Conservation (phyloP, 768 basidiomycete genomes). For the Collybia mongolica region DNA sequence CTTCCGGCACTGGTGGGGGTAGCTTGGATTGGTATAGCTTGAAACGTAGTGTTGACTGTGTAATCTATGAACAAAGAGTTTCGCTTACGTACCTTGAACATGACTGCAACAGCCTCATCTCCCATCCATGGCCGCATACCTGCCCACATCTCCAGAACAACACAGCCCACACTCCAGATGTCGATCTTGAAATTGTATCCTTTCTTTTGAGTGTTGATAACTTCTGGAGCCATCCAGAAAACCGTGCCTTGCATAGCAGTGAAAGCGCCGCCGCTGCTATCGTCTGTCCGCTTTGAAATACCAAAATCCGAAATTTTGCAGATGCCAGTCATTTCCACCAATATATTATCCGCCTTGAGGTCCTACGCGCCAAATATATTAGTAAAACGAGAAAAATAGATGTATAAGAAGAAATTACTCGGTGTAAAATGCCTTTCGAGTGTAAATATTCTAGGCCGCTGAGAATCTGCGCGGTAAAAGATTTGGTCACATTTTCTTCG, state of each 20-base stretch:
- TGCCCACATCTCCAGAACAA: slow-evolving; percentile 99
- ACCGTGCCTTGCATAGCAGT: slow-evolving; percentile 98
- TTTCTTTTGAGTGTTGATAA: slow-evolving; percentile 81
- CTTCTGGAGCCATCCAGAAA: slow-evolving; percentile 99
- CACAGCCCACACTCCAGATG: slow-evolving; percentile 98
- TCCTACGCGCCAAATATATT: slow-evolving; percentile 50
- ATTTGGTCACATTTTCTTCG: slow-evolving; percentile 87
- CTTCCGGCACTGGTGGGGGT: slow-evolving; percentile 87
- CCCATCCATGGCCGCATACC: slow-evolving; percentile 94
- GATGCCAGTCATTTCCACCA: slow-evolving; percentile 87
- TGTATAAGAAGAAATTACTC: slow-evolving; percentile 51
- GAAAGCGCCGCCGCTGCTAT: slow-evolving; percentile 77
- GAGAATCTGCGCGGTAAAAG: slow-evolving; percentile 90
- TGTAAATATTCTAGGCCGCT: slow-evolving; percentile 93
- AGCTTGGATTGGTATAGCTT: slow-evolving; percentile 84
- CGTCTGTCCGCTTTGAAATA: slow-evolving; percentile 94
- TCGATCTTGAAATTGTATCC: slow-evolving; percentile 98
- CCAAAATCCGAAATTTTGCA: slow-evolving; percentile 99
- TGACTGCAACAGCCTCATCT: slow-evolving; percentile 86
- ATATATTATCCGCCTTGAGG: slow-evolving; percentile 96
- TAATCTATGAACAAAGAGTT: background rate
- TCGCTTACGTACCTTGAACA: slow-evolving; percentile 75
- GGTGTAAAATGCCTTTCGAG: slow-evolving; percentile 86
- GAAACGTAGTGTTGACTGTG: background rate
- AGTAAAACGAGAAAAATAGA: slow-evolving; percentile 1